Percentiles rank a stretch among this genome's conserved stretches.
Evolutionary conservation across 2,329 filamentous ascomycete species (phyloP).

Genomic region (Chaetomiaceae sp.): DNA sequence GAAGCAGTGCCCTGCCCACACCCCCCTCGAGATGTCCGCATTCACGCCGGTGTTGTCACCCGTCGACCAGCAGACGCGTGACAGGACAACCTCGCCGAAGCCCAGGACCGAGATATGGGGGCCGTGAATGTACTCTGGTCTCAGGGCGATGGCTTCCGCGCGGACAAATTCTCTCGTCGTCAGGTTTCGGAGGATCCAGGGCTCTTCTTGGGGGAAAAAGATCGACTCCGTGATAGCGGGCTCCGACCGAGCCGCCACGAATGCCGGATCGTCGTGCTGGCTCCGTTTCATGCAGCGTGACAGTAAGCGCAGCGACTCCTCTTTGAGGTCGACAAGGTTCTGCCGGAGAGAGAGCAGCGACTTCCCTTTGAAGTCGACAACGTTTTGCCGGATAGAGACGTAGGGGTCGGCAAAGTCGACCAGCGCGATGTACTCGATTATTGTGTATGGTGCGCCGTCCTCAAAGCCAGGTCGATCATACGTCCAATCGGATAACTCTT

Average conservation of each 20-base stretch:
- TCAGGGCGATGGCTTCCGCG: constrained; percentile 28
- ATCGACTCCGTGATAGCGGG: constrained; percentile 2
- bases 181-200: constrained; percentile 33
- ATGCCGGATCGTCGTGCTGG: neutral
- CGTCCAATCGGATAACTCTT: no score
- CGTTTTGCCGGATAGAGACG: neutral
- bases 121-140: constrained; percentile 27
- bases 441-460: no score
- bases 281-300: neutral
- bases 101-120: constrained; percentile 29
- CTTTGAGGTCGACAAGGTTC: neutral
- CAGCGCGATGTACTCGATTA: constrained; percentile 10
- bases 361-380: no score
- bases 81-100: constrained; percentile 30
- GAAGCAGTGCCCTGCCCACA: constrained; percentile 27
- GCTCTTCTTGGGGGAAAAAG: constrained; percentile 21
- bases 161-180: constrained; percentile 32
- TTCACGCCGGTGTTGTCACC: neutral
- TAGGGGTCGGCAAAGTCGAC: neutral
- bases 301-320: neutral
- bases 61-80: constrained; percentile 29
- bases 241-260: neutral
- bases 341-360: neutral
- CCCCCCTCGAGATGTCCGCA: constrained; percentile 21
- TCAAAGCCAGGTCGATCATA: no score